These are phyloP conservation scores for Kurtzmaniella quercitrusa DNA, from an alignment of 1,139 yeast genomes.

Conservation along the genomic window DNA sequence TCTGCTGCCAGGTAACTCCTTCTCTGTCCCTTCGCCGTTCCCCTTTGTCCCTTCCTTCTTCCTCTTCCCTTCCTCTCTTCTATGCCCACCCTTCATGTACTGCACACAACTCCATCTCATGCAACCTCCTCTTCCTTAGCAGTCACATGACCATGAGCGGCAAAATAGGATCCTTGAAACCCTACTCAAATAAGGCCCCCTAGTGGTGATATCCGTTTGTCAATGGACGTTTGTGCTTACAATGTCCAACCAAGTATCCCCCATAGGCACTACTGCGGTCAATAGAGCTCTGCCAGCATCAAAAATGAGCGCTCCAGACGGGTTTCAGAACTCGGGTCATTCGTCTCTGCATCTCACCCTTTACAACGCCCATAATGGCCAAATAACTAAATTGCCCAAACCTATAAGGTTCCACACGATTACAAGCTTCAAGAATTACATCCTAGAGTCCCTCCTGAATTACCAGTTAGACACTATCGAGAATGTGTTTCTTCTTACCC, in stretches of 20 bases:
- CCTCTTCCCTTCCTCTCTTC: neutral
- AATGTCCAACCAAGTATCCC: neutral
- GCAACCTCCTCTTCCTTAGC: neutral
- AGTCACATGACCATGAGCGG: neutral
- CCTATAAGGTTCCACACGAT: slow-evolving; percentile 41
- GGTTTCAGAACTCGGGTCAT: slow-evolving; percentile 4
- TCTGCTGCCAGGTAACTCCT: too few relatives aligned
- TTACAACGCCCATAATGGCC: slow-evolving; percentile 41
- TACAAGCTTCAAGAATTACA: slow-evolving; percentile 40
- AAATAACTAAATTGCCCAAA: slow-evolving; percentile 30
- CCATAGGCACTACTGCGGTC: neutral
- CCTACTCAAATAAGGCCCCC: neutral
- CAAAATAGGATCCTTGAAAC: neutral
- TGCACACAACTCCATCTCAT: neutral
- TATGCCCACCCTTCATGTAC: neutral
- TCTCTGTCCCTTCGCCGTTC: too few relatives aligned
- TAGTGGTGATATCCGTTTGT: neutral
- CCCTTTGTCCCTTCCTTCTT: too few relatives aligned
- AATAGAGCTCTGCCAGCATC: neutral
- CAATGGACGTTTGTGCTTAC: neutral
- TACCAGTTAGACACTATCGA: slow-evolving; percentile 34
- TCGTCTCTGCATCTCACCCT: slow-evolving; percentile 24
- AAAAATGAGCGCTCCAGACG: neutral
- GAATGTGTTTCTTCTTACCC: slow-evolving; percentile 56
- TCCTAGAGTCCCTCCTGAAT: slow-evolving; percentile 26